phyloP scores from a whole-genome alignment of 192 early-diverging fungal species.

The Coemansia sp. region DNA sequence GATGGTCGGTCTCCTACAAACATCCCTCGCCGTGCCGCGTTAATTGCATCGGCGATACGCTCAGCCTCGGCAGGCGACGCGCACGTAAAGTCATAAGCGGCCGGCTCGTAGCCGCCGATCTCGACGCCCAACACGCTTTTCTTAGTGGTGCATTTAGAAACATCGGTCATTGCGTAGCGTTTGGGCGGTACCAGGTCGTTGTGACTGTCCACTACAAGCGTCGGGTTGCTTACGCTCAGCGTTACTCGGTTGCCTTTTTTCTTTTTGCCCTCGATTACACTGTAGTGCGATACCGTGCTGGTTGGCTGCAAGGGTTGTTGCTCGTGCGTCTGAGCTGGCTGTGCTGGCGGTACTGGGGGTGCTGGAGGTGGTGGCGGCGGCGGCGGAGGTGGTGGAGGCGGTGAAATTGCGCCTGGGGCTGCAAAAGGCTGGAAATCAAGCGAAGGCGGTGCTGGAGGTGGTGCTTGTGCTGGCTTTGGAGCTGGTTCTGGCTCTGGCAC shows the following conservation, averaged over 20 bases:
- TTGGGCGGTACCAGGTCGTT: slow-evolving; percentile 53
- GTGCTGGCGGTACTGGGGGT: not conserved
- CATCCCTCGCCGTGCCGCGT: slow-evolving; percentile 60
- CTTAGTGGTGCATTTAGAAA: slow-evolving; percentile 64
- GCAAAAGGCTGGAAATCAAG: not conserved
- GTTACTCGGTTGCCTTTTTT: slow-evolving; percentile 77
- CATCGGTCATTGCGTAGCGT: slow-evolving; percentile 54
- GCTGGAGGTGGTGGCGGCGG: slow-evolving; percentile 5
- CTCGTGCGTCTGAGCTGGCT: not conserved
- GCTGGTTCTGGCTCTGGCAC: not conserved
- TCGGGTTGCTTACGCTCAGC: slow-evolving; percentile 64
- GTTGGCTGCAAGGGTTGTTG: not conserved
- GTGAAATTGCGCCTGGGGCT: slow-evolving; percentile 4
- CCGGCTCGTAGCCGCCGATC: slow-evolving; percentile 58
- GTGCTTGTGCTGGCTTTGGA: not conserved
- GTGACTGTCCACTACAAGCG: slow-evolving; percentile 65
- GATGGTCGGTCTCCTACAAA: slow-evolving; percentile 41
- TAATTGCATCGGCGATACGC: slow-evolving; percentile 64
- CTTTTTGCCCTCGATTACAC: slow-evolving; percentile 63
- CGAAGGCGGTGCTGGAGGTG: slow-evolving; percentile 10
- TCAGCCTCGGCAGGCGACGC: slow-evolving; percentile 68
- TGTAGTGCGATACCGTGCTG: slow-evolving; percentile 44
- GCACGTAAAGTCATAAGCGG: slow-evolving; percentile 66
- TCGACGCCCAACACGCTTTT: slow-evolving; percentile 66
- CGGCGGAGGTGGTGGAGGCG: slow-evolving; percentile 8